Evolutionary conservation across 176 grass and related monocot species (phyloP), one percentile per base, ranked within the genome.

Genomic region (Metroxylon sagu): DNA sequence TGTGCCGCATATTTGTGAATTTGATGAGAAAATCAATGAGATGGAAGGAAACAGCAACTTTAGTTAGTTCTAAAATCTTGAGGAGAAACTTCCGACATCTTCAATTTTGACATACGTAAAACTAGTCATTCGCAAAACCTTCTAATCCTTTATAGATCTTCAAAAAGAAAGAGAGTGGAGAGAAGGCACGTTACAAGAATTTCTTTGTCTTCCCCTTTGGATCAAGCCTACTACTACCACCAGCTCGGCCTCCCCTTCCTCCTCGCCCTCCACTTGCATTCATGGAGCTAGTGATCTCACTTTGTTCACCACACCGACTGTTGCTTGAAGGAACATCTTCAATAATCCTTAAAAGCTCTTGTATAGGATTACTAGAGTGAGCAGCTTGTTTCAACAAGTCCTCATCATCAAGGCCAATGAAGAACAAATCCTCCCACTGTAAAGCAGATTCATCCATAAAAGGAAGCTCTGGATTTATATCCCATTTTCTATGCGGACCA

Each of bases 291-390:
- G 18, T 48, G 15, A 5, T 60, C 26, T 49, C 50, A 55, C 50
- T 63, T 73, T 73, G 70, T 43, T 73, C 70, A 3, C 49, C 70
- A 63, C 21, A 48, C 5, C 63, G 70, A 55, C 55, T 26, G 26
- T 63, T 63, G 17, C 59, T 26, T 61, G 59, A 63, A 18, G 70
- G 70, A 48, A 63, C 59, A 55, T 48, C 70, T 51, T 73, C 70
- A 48, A 73, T 73, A 35, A 73, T 63, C 70, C 70, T 62, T 14
- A 73, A 53, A 54, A 73, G 59, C 50, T 63, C 70, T 73, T 73
- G 70, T 48, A 73, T 55, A 3, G 70, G 70, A 52, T 54, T 73
- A 29, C 29, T 43, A 26, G 50, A 53, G 51, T 62, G 59, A 55
- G 70, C 54, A 73, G 28, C 50, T 53, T 73, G 70, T 56, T 73